phyloP scores from a whole-genome alignment of 1,139 yeast genomes.

The Citeromyces siamensis region DNA sequence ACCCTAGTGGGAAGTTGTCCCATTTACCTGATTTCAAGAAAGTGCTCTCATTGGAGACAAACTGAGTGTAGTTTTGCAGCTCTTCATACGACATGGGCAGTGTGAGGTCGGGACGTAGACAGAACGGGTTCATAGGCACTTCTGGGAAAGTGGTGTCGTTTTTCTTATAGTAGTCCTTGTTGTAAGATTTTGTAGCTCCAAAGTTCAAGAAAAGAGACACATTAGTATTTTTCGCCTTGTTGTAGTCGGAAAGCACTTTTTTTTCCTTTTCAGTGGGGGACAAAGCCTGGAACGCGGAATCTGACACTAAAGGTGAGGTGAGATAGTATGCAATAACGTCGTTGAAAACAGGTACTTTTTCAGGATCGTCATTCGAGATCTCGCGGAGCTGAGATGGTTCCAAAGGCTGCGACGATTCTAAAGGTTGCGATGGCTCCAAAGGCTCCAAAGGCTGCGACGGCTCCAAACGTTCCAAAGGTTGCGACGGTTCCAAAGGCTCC shows the following conservation, averaged over 20 bases:
- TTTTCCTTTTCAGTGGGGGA: slow-evolving; percentile 23
- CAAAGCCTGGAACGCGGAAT: slow-evolving; percentile 23
- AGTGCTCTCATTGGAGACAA: slow-evolving; percentile 31
- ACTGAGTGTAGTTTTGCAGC: slow-evolving; percentile 34
- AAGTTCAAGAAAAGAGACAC: slow-evolving; percentile 15
- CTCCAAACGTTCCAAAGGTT: no score
- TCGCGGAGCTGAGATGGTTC: not conserved
- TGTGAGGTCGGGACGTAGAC: slow-evolving; percentile 49
- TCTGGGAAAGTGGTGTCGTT: slow-evolving; percentile 23
- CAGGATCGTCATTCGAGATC: not conserved
- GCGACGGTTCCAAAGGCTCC: no score
- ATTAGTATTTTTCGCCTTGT: slow-evolving; percentile 11
- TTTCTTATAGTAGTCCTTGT: slow-evolving; percentile 15
- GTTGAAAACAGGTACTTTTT: slow-evolving; percentile 17
- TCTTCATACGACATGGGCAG: slow-evolving; percentile 45
- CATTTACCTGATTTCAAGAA: slow-evolving; percentile 39
- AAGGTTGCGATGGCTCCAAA: no score
- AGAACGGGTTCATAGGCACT: slow-evolving; percentile 34
- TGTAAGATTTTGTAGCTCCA: slow-evolving; percentile 20
- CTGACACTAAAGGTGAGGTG: slow-evolving; percentile 18
- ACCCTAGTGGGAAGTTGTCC: slow-evolving; percentile 65
- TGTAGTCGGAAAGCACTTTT: slow-evolving; percentile 15
- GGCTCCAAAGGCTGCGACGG: no score
- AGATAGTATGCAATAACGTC: slow-evolving; percentile 17
- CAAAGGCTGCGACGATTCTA: not conserved